Percentiles rank a stretch among this genome's conserved stretches.
Evolutionary conservation across 805 yeast species (phyloP).

Genomic region (Phaffomyces opuntiae): DNA sequence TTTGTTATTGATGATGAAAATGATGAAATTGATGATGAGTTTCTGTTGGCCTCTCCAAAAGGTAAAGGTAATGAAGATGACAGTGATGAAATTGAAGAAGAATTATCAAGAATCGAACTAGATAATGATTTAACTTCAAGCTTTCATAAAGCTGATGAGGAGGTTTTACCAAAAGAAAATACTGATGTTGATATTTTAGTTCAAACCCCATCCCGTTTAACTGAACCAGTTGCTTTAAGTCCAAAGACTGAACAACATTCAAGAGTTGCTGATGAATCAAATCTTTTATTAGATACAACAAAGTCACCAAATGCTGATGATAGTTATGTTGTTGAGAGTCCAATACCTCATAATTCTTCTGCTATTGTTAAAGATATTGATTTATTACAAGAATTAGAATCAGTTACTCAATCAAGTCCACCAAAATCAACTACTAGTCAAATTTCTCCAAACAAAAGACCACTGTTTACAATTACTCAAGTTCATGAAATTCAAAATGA

Average conservation of each 20-base stretch:
- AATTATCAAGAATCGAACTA: slow-evolving; percentile 21
- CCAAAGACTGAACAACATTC: slow-evolving; percentile 26
- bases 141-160: slow-evolving; percentile 7
- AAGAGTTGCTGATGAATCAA: slow-evolving; percentile 15
- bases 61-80: slow-evolving; percentile 4
- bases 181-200: not conserved
- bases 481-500: slow-evolving; percentile 23
- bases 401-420: slow-evolving; percentile 2
- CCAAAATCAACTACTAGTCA: not conserved
- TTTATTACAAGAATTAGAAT: slow-evolving; percentile 6
- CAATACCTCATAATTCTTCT: slow-evolving; percentile 10
- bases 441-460: slow-evolving; percentile 19
- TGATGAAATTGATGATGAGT: slow-evolving; percentile 8
- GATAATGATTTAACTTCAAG: slow-evolving; percentile 5
- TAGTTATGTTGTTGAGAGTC: slow-evolving; percentile 13
- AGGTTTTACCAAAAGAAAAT: not conserved
- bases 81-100: slow-evolving; percentile 19
- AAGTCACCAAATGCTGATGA: slow-evolving; percentile 18
- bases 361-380: slow-evolving; percentile 3
- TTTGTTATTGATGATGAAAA: slow-evolving; percentile 12
- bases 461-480: slow-evolving; percentile 22
- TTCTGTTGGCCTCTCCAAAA: too few relatives aligned
- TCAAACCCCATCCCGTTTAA: slow-evolving; percentile 23
- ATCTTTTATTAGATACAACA: slow-evolving; percentile 13
- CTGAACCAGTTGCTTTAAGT: slow-evolving; percentile 26